Evolutionary conservation across 1,284 basidiomycete genomes (phyloP).

Genomic region (Schizophyllum commune): DNA sequence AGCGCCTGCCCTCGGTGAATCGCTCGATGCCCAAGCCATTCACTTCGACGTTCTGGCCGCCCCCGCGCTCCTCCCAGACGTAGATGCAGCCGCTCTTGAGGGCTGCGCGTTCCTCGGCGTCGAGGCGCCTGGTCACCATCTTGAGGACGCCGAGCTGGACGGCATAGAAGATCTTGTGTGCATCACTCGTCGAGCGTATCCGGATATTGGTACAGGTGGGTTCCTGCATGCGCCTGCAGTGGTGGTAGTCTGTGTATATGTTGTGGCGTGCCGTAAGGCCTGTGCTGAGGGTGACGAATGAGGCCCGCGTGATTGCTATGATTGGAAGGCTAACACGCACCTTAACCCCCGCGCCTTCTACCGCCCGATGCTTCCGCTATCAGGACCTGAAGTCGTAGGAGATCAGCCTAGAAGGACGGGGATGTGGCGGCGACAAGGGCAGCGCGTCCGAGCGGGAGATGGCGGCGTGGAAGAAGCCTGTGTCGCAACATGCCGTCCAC

Average conservation of each 20-base stretch:
- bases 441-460: not conserved
- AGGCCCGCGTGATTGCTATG: not conserved
- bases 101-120: slow-evolving; percentile 63
- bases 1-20: slow-evolving; percentile 71
- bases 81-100: slow-evolving; percentile 68
- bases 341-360: not conserved
- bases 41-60: slow-evolving; percentile 58
- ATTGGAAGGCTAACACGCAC: not conserved
- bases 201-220: slow-evolving; percentile 66
- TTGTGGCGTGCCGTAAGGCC: not conserved
- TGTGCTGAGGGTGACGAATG: not conserved
- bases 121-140: slow-evolving; percentile 71
- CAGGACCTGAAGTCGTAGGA: not conserved
- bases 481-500: not conserved
- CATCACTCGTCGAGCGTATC: slow-evolving; percentile 70
- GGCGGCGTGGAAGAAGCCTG: not conserved
- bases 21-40: slow-evolving; percentile 73
- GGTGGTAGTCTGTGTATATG: not conserved
- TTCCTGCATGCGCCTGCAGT: slow-evolving; percentile 38
- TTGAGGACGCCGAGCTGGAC: slow-evolving; percentile 55
- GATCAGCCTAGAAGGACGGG: not conserved
- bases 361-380: not conserved
- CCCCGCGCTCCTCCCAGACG: slow-evolving; percentile 72
- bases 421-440: not conserved
- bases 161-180: slow-evolving; percentile 73